These are phyloP conservation scores for Pestalotiopsis sp. DNA, from an alignment of 2,329 filamentous ascomycete genomes.

Conservation along the genomic window DNA sequence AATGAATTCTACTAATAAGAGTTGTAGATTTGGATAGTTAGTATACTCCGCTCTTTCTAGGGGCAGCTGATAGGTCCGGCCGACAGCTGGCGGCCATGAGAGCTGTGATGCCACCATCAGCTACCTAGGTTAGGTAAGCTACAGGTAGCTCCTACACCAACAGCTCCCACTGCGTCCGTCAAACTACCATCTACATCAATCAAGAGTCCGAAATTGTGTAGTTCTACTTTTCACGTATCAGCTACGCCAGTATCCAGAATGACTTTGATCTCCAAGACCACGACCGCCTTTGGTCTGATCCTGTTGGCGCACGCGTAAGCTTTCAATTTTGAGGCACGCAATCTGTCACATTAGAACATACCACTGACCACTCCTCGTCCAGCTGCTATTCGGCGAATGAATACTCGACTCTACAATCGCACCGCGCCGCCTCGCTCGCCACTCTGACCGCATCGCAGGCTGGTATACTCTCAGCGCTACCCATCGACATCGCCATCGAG, in stretches of 20 bases:
- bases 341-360: not conserved
- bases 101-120: not conserved
- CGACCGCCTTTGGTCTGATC: constrained; percentile 73
- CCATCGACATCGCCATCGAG: constrained; percentile 80
- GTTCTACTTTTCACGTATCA: not conserved
- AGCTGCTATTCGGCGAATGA: constrained; percentile 98
- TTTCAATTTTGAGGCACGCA: constrained; percentile 13
- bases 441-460: constrained; percentile 43
- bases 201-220: not conserved
- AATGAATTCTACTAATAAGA: not conserved
- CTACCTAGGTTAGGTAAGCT: too few relatives aligned
- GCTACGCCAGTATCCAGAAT: constrained; percentile 40
- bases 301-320: constrained; percentile 83
- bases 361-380: constrained; percentile 14
- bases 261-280: constrained; percentile 66
- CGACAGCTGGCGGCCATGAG: not conserved
- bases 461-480: constrained; percentile 54
- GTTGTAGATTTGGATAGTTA: not conserved
- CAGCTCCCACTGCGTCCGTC: not conserved
- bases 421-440: constrained; percentile 46
- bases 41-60: not conserved
- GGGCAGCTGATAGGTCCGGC: not conserved
- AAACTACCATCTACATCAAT: not conserved
- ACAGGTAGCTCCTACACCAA: not conserved
- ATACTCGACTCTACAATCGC: constrained; percentile 73